Percentiles rank a stretch among this genome's conserved stretches.
phyloP scores from a whole-genome alignment of 164 flowering plant genomes.

The Taxillus chinensis region DNA sequence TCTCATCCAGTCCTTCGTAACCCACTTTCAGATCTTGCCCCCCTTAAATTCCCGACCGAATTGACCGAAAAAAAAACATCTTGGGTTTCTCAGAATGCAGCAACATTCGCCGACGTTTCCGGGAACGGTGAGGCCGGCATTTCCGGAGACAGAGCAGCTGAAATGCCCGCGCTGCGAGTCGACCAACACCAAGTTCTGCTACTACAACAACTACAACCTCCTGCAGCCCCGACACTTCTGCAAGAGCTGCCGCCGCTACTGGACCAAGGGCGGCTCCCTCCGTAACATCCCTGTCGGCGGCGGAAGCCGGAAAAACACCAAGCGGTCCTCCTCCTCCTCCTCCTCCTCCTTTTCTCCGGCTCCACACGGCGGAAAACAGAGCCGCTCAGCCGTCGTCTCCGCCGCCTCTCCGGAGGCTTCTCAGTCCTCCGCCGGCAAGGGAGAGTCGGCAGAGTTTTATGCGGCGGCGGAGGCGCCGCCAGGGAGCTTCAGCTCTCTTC shows the following conservation, averaged over 20 bases:
- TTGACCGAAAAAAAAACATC: too few species aligned
- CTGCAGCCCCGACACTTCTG: slow-evolving; percentile 61
- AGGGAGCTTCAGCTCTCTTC: slow-evolving; percentile 28
- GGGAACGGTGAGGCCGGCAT: slow-evolving; percentile 30
- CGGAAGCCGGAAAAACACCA: slow-evolving; percentile 40
- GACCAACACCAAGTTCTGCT: slow-evolving; percentile 67
- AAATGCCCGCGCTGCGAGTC: slow-evolving; percentile 83
- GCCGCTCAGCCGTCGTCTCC: background rate
- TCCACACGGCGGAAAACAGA: background rate
- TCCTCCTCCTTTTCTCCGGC: background rate
- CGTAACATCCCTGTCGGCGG: slow-evolving; percentile 86
- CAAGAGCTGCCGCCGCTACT: slow-evolving; percentile 46
- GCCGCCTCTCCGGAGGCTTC: slow-evolving; percentile 11
- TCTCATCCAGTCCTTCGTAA: too few species aligned
- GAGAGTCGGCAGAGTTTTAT: slow-evolving; percentile 17
- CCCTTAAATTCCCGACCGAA: too few species aligned
- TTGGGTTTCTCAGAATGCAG: slow-evolving; percentile 19
- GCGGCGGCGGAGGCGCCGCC: slow-evolving; percentile 21
- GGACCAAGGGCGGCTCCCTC: slow-evolving; percentile 60
- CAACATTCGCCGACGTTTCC: slow-evolving; percentile 51
- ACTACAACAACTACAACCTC: slow-evolving; percentile 65
- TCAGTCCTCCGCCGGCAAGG: slow-evolving; percentile 4
- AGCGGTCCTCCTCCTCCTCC: slow-evolving; percentile 20
- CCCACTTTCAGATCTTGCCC: too few species aligned
- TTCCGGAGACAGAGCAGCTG: slow-evolving; percentile 62